Percentiles rank a stretch among this genome's conserved stretches.
Conservation (phyloP, 345 rosid species). For the Carallia pectinifolia region DNA sequence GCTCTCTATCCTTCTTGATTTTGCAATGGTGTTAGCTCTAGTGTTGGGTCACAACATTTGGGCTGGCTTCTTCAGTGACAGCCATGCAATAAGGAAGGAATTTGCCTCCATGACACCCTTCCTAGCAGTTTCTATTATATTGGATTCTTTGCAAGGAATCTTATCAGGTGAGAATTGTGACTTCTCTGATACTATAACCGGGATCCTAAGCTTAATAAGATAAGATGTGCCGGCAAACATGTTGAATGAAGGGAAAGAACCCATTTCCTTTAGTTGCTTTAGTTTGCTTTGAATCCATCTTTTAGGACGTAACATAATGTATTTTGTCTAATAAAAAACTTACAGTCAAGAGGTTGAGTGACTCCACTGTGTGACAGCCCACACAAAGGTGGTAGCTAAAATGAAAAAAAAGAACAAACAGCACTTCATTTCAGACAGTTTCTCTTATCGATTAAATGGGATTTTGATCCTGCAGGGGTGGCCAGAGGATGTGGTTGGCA, state of each 20-base stretch:
- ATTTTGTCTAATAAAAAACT: too few relatives aligned
- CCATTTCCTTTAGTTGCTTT: too few relatives aligned
- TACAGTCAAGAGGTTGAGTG: too few relatives aligned
- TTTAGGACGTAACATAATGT: too few relatives aligned
- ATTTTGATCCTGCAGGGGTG: slow-evolving; percentile 45
- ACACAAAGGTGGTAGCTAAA: too few relatives aligned
- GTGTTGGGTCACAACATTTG: slow-evolving; percentile 55
- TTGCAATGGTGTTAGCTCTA: slow-evolving; percentile 38
- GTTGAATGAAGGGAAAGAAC: too few relatives aligned
- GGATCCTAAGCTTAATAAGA: too few relatives aligned
- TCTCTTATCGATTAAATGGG: background rate
- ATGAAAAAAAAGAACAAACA: too few relatives aligned
- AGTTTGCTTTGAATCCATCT: too few relatives aligned
- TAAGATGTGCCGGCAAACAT: too few relatives aligned
- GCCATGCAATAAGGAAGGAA: slow-evolving; percentile 30
- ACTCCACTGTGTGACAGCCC: too few relatives aligned
- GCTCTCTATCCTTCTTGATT: slow-evolving; percentile 47
- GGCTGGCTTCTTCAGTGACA: slow-evolving; percentile 60
- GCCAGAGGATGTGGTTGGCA: slow-evolving; percentile 87
- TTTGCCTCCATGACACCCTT: slow-evolving; percentile 58
- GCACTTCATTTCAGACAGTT: background rate
- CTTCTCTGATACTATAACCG: background rate
- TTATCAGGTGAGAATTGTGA: slow-evolving; percentile 45
- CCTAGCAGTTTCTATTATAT: slow-evolving; percentile 47
- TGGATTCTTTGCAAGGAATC: slow-evolving; percentile 66